Base-by-base conservation (phyloP, 306 rosid species). In the Prunus mongolica region DNA sequence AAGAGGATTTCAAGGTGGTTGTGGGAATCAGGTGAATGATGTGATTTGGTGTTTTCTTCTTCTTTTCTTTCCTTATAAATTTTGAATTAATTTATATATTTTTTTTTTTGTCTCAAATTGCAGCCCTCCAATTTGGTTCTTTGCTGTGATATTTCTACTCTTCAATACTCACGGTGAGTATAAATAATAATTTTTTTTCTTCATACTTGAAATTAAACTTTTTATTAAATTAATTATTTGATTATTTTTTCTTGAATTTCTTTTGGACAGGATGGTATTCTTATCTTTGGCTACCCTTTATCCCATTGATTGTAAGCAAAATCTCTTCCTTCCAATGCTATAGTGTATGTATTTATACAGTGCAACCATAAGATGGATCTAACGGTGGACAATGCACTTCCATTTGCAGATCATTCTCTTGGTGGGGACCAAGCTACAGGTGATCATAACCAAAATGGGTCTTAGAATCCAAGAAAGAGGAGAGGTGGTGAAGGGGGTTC, bases 391-490 rank as follows among this genome's bases (percentile, higher is more conserved):
- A 56, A 65, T 45, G 46, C 15, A 24, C 55, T 22, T 67, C 10
- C 10, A 34, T 20, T 4, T 81, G 80, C 75, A 94, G 98, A 84
- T 94, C 6, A 79, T 90, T 1, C 81, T 92, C 15, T 18, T 92
- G 72, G 97, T 95, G 38, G 98, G 98, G 38, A 92, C 93, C 13
- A 92, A 95, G 80, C 79, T 95, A 65, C 97, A 95, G 46, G 93
- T 90, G 72, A 92, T 95, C n/a, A 89, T 95, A 79, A 92, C 97
- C 20, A 84, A 90, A 63, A 92, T 95, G 99, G 99, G 91, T 1
- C 82, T 89, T 6, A 77, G 88, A 62, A 89, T 92, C 22, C 80
- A 84, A 64, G 87, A 88, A 74, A 84, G 97, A 78, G 97, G 97
- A 83, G 95, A 83, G 65, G 93, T 95, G 2, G 87, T 95, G 24